A percentile compares a stretch with the other conserved stretches of the same genome.
Evolutionary conservation across 768 basidiomycete genomes (phyloP).

Genomic region (Gloeopeniophorella convolvens): DNA sequence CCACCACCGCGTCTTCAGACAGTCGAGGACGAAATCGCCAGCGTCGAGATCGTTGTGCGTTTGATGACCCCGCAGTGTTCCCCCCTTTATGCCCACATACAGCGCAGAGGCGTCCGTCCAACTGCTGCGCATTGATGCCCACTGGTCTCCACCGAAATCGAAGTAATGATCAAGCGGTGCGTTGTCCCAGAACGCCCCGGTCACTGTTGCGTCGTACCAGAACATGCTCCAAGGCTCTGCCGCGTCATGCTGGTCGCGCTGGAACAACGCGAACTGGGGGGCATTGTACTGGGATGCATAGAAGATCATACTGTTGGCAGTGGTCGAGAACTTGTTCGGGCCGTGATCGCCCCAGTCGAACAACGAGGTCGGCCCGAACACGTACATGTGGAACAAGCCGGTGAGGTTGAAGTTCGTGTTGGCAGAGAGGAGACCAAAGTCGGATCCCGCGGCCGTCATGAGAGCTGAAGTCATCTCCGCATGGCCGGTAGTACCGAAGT

Average conservation of each 20-base stretch:
- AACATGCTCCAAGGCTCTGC: constrained; percentile 57
- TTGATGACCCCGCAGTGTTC: constrained; percentile 74
- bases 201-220: constrained; percentile 84
- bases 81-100: constrained; percentile 87
- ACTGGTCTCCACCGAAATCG: constrained; percentile 61
- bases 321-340: constrained; percentile 92
- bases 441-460: constrained; percentile 77
- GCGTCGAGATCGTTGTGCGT: constrained; percentile 93
- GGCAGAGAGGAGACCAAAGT: constrained; percentile 60
- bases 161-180: constrained; percentile 80
- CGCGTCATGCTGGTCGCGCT: constrained; percentile 73
- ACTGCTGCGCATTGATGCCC: constrained; percentile 86
- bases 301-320: constrained; percentile 82
- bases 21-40: constrained; percentile 95
- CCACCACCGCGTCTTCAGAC: constrained; percentile 88
- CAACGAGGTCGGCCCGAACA: constrained; percentile 73
- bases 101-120: constrained; percentile 86
- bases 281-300: constrained; percentile 64
- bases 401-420: constrained; percentile 72
- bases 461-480: constrained; percentile 86
- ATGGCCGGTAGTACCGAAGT: constrained; percentile 87
- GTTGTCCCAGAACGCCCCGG: constrained; percentile 91
- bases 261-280: constrained; percentile 78
- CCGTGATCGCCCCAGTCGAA: constrained; percentile 84
- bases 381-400: constrained; percentile 87